A percentile compares a stretch with the other conserved stretches of the same genome.
These are phyloP conservation scores for Iris macrosiphon DNA, from an alignment of 106 monocot genomes.

Conservation along the genomic window DNA sequence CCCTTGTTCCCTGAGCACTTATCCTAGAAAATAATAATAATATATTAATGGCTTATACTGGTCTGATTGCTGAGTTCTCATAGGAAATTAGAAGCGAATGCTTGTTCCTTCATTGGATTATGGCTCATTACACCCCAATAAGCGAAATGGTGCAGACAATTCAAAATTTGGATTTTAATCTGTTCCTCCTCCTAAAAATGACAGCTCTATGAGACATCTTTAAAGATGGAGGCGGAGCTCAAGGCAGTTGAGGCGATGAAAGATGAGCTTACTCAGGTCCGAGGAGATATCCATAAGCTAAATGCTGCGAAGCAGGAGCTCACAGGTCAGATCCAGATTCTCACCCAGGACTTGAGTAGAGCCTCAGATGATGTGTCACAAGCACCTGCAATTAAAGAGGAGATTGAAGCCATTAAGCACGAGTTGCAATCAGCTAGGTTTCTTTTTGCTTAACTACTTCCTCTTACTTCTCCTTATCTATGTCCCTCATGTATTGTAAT, in stretches of 20 bases:
- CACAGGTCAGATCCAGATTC: constrained; percentile 30
- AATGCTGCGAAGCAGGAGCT: constrained; percentile 43
- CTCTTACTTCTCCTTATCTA: background rate
- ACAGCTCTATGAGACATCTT: constrained; percentile 58
- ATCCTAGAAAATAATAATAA: too few relatives aligned
- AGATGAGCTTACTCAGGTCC: constrained; percentile 48
- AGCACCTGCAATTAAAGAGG: constrained; percentile 48
- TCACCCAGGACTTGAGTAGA: constrained; percentile 44
- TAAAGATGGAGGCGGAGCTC: constrained; percentile 59
- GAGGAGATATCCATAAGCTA: constrained; percentile 52
- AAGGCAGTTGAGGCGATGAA: constrained; percentile 41
- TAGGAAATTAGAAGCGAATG: too few relatives aligned
- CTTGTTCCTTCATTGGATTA: too few relatives aligned
- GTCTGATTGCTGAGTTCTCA: too few relatives aligned
- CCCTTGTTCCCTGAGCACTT: too few relatives aligned
- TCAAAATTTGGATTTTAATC: too few relatives aligned
- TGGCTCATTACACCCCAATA: too few relatives aligned
- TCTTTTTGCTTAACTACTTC: background rate
- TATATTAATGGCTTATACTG: too few relatives aligned
- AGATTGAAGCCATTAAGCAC: constrained; percentile 52
- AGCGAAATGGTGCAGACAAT: too few relatives aligned
- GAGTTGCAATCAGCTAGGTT: constrained; percentile 66
- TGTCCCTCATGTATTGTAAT: background rate
- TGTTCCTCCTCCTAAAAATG: too few relatives aligned
- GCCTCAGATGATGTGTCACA: constrained; percentile 40